Percentiles rank a stretch among this genome's conserved stretches.
Conservation (phyloP, 176 grass and related monocot genomes). For the Triticum urartu region DNA sequence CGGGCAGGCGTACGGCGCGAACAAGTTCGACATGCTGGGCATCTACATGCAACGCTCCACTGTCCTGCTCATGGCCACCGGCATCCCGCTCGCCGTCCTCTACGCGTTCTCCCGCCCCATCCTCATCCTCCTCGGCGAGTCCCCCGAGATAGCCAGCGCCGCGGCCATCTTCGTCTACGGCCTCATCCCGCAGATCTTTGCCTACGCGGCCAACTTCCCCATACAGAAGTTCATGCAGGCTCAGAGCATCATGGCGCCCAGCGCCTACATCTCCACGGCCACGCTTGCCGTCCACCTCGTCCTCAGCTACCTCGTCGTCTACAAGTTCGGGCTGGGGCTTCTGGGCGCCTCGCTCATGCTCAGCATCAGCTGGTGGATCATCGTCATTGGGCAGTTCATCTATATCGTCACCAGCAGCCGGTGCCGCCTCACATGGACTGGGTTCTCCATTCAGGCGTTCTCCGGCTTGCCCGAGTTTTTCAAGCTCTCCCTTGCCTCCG, state of each 20-base stretch:
- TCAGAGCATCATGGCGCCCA: constrained; percentile 84
- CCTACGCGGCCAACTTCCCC: constrained; percentile 83
- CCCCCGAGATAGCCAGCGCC: constrained; percentile 62
- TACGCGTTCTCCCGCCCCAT: constrained; percentile 58
- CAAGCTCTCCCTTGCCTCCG: constrained; percentile 51
- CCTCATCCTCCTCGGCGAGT: constrained; percentile 68
- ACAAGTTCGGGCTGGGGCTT: constrained; percentile 41
- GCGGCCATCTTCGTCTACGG: constrained; percentile 73
- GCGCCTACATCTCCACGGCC: constrained; percentile 61
- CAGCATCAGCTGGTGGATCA: constrained; percentile 66
- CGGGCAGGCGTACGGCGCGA: constrained; percentile 71
- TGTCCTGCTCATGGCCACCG: constrained; percentile 54
- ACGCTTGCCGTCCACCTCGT: constrained; percentile 40
- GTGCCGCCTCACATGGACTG: constrained; percentile 57
- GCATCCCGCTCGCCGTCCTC: constrained; percentile 51
- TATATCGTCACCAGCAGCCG: constrained; percentile 53
- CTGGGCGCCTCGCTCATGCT: constrained; percentile 64
- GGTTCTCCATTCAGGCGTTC: constrained; percentile 55
- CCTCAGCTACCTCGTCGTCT: constrained; percentile 48
- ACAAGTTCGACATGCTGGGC: constrained; percentile 73
- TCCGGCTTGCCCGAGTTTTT: constrained; percentile 37
- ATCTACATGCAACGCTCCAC: constrained; percentile 82
- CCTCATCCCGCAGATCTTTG: constrained; percentile 93
- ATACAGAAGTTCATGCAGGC: constrained; percentile 91
- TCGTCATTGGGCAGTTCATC: constrained; percentile 50